A percentile compares a stretch with the other conserved stretches of the same genome.
phyloP scores from a whole-genome alignment of 2,329 filamentous ascomycete species.

The Curvularia sp. region DNA sequence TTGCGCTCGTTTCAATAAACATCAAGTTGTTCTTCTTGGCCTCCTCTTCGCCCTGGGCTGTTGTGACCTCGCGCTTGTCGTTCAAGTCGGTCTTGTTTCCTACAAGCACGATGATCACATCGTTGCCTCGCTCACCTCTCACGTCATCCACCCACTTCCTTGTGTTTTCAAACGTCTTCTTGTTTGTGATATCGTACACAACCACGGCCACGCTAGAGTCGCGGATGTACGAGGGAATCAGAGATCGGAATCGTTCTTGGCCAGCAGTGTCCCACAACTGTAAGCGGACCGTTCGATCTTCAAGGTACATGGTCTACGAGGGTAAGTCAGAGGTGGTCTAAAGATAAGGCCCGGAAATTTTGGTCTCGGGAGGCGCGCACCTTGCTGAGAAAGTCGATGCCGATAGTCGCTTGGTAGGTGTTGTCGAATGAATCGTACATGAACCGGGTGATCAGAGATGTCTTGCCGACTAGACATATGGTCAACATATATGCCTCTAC shows the following conservation, averaged over 20 bases:
- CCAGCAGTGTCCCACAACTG: constrained; percentile 99
- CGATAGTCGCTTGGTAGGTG: constrained; percentile 99
- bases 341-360: background rate
- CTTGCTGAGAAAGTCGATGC: constrained; percentile 99
- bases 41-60: constrained; percentile 94
- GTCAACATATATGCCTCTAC: constrained; percentile 23
- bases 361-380: constrained; percentile 57
- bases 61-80: constrained; percentile 97
- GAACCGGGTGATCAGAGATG: constrained; percentile 96
- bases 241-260: constrained; percentile 93
- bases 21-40: constrained; percentile 97
- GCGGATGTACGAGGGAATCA: constrained; percentile 98
- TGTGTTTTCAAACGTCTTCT: constrained; percentile 97
- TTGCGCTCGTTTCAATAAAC: constrained; percentile 99
- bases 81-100: constrained; percentile 99
- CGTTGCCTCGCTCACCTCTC: constrained; percentile 92
- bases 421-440: constrained; percentile 99
- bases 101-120: constrained; percentile 98
- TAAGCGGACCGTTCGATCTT: constrained; percentile 95
- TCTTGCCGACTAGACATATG: constrained; percentile 81
- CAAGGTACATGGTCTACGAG: constrained; percentile 95
- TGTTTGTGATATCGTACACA: constrained; percentile 97
- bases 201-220: constrained; percentile 98
- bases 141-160: constrained; percentile 99
- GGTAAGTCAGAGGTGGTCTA: constrained; percentile 13